These are phyloP conservation scores for Trypanosoma caninum DNA, from an alignment of 208 protist species.

Conservation along the genomic window DNA sequence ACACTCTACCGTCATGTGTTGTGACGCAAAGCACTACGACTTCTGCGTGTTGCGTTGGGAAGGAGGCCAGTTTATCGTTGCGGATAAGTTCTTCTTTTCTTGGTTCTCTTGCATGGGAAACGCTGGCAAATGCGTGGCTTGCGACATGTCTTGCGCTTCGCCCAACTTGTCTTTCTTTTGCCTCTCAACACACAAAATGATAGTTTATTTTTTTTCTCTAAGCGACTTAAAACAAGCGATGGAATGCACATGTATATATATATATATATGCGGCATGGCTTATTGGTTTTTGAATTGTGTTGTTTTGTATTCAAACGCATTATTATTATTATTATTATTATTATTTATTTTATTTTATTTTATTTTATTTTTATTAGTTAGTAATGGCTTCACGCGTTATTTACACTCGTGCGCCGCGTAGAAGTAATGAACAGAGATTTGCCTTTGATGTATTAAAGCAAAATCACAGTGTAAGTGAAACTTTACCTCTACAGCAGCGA, in stretches of 20 bases:
- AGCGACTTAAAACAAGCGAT: background rate
- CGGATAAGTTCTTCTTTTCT: slow-evolving; percentile 12
- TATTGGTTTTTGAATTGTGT: background rate
- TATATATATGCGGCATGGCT: background rate
- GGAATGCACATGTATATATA: background rate
- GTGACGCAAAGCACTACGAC: background rate
- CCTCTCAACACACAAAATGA: slow-evolving; percentile 2
- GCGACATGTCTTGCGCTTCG: slow-evolving; percentile 1
- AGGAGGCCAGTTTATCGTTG: slow-evolving; percentile 23
- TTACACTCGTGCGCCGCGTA: background rate
- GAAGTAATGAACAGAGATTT: background rate
- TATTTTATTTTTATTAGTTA: no score
- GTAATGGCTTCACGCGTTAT: background rate
- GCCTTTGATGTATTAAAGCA: no score
- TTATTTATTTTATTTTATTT: background rate
- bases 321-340: background rate
- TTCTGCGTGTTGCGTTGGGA: slow-evolving; percentile 22
- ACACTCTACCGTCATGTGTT: background rate
- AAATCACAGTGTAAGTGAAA: no score
- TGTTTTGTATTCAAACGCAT: background rate
- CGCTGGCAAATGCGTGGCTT: slow-evolving; percentile 26
- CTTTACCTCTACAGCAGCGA: no score
- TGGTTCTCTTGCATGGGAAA: slow-evolving; percentile 28
- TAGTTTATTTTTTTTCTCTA: background rate
- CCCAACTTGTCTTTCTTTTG: background rate